phyloP scores from a whole-genome alignment of 495 filamentous ascomycete genomes.

The Annulohypoxylon maeteangense region DNA sequence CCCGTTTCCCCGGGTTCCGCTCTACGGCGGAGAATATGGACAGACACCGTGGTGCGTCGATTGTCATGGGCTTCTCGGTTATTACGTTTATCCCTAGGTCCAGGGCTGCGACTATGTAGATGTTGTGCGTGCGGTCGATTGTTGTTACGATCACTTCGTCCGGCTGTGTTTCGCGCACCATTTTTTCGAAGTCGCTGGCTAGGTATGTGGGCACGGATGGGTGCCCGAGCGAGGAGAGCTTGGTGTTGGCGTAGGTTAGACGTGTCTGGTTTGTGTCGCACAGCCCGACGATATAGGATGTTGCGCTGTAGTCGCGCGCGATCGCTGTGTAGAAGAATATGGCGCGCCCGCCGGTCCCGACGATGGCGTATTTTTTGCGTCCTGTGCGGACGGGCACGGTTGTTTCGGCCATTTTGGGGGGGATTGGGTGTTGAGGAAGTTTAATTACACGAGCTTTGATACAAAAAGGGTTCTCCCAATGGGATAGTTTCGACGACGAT shows the following conservation, averaged over 20 bases:
- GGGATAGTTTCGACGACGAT: background rate
- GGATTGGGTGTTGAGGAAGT: too few relatives aligned
- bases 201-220: slow-evolving; percentile 59
- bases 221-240: slow-evolving; percentile 50
- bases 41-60: slow-evolving; percentile 64
- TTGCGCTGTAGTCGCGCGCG: slow-evolving; percentile 57
- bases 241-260: slow-evolving; percentile 55
- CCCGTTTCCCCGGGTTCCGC: slow-evolving; percentile 47
- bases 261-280: slow-evolving; percentile 62
- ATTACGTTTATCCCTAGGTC: slow-evolving; percentile 67
- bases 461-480: too few relatives aligned
- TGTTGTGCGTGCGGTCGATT: slow-evolving; percentile 67
- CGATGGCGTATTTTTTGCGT: slow-evolving; percentile 55
- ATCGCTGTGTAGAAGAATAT: slow-evolving; percentile 68
- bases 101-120: slow-evolving; percentile 65
- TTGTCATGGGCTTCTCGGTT: slow-evolving; percentile 70
- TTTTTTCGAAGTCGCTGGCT: slow-evolving; percentile 62
- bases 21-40: slow-evolving; percentile 59
- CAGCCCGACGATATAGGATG: slow-evolving; percentile 61
- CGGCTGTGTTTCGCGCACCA: slow-evolving; percentile 63
- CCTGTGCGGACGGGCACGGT: slow-evolving; percentile 22
- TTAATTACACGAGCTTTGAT: too few relatives aligned
- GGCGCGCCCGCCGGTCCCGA: slow-evolving; percentile 58
- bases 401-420: slow-evolving; percentile 36
- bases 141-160: slow-evolving; percentile 69